These are phyloP conservation scores for Talaromyces ruber DNA, from an alignment of 495 filamentous ascomycete species.

Conservation along the genomic window DNA sequence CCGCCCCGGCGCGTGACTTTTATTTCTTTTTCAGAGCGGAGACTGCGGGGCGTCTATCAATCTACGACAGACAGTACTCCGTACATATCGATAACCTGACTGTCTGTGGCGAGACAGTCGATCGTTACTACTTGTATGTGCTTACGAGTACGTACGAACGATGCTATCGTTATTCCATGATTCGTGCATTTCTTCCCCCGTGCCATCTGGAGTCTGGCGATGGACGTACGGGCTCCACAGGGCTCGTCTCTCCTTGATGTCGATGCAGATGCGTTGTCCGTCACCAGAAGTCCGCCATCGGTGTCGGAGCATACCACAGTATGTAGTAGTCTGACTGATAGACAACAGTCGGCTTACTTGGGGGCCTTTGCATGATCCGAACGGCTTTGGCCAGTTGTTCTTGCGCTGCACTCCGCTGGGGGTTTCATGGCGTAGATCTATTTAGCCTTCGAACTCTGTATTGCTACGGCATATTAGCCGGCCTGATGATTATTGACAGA, in stretches of 20 bases:
- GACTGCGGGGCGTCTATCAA: neutral
- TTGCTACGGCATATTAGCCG: neutral
- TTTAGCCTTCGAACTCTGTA: neutral
- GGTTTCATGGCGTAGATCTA: neutral
- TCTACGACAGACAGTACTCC: neutral
- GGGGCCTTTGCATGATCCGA: too few relatives aligned
- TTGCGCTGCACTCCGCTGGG: too few relatives aligned
- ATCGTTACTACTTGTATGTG: neutral
- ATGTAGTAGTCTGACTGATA: neutral
- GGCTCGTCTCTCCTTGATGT: neutral
- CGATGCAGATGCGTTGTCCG: neutral
- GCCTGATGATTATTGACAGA: neutral
- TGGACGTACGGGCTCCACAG: too few relatives aligned
- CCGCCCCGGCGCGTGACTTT: neutral
- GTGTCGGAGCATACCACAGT: too few relatives aligned
- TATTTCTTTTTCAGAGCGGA: neutral
- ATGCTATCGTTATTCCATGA: neutral
- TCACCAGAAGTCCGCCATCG: neutral
- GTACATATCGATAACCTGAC: too few relatives aligned
- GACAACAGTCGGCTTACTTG: neutral
- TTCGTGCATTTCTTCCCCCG: neutral
- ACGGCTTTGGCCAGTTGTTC: too few relatives aligned
- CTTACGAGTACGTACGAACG: neutral
- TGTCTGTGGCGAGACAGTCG: neutral
- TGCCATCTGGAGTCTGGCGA: neutral